phyloP scores from a whole-genome alignment of 1,284 basidiomycete species.

The Ceratobasidium sp. region DNA sequence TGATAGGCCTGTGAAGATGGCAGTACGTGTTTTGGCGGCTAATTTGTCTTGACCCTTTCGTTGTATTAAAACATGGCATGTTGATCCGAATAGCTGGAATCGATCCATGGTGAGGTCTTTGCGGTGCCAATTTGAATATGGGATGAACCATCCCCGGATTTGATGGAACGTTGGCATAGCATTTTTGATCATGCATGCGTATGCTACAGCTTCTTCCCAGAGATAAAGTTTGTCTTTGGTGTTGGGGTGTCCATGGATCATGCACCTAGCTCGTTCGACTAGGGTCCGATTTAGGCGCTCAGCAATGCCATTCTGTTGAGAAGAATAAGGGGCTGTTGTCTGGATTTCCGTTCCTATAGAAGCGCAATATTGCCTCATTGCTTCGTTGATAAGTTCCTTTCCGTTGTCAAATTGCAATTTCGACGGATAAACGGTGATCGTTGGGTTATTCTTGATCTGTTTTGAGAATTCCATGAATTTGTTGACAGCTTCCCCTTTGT shows the following conservation, averaged over 20 bases:
- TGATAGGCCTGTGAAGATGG: background rate
- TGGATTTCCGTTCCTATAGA: background rate
- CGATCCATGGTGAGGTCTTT: background rate
- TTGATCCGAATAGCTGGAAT: slow-evolving; percentile 4
- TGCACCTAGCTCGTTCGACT: slow-evolving; percentile 16
- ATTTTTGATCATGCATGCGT: background rate
- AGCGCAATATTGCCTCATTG: background rate
- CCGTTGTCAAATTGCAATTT: background rate
- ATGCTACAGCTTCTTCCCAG: slow-evolving; percentile 21
- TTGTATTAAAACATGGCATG: slow-evolving; percentile 10
- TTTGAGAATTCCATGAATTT: background rate
- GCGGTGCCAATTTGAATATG: background rate
- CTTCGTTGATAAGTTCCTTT: background rate
- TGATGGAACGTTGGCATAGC: background rate
- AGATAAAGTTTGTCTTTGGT: background rate
- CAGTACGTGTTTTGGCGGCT: background rate
- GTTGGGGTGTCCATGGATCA: slow-evolving; percentile 8
- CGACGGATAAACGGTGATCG: background rate
- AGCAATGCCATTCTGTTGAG: slow-evolving; percentile 47
- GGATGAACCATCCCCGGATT: background rate
- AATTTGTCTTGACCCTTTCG: slow-evolving; percentile 10
- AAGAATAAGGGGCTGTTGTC: slow-evolving; percentile 44
- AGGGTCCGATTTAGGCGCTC: slow-evolving; percentile 46
- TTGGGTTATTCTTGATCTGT: background rate
- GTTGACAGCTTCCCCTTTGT: slow-evolving; percentile 6